Evolutionary conservation across 192 early-diverging fungal species (phyloP).

Genomic region (Coemansia sp.): DNA sequence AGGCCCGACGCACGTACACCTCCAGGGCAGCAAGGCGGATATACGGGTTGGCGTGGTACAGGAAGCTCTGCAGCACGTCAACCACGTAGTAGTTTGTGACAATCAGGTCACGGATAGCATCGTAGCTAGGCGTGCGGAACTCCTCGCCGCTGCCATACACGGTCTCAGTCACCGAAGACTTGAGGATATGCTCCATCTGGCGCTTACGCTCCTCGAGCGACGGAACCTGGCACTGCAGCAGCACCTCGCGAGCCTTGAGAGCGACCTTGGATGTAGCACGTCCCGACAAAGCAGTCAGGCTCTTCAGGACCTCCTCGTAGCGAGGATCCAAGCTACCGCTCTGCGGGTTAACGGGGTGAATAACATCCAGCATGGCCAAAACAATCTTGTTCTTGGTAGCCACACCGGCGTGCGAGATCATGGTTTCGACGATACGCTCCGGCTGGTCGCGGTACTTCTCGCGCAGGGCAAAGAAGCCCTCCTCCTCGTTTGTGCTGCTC

Average conservation of each 20-base stretch:
- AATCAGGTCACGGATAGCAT: slow-evolving; percentile 78
- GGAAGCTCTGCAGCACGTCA: slow-evolving; percentile 91
- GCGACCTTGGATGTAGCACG: slow-evolving; percentile 82
- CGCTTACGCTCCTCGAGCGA: slow-evolving; percentile 82
- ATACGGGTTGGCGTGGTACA: slow-evolving; percentile 78
- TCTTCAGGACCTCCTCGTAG: slow-evolving; percentile 76
- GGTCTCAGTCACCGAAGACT: slow-evolving; percentile 67
- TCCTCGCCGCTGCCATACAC: slow-evolving; percentile 72
- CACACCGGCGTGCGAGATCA: slow-evolving; percentile 83
- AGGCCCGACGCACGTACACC: slow-evolving; percentile 95
- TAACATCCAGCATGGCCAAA: slow-evolving; percentile 72
- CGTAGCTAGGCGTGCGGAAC: slow-evolving; percentile 69
- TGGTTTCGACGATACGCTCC: slow-evolving; percentile 62
- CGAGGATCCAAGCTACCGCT: slow-evolving; percentile 64
- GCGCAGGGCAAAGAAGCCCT: slow-evolving; percentile 78
- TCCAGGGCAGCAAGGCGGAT: slow-evolving; percentile 85
- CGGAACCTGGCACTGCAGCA: slow-evolving; percentile 91
- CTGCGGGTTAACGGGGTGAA: slow-evolving; percentile 59
- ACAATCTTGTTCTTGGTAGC: slow-evolving; percentile 74
- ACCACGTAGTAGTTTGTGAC: slow-evolving; percentile 93
- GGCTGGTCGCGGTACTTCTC: slow-evolving; percentile 81
- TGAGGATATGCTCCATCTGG: slow-evolving; percentile 82
- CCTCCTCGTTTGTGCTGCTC: slow-evolving; percentile 69
- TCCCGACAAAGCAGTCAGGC: slow-evolving; percentile 72
- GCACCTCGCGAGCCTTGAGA: slow-evolving; percentile 89